phyloP scores from a whole-genome alignment of 768 basidiomycete genomes.

The Termitomyces sp. region DNA sequence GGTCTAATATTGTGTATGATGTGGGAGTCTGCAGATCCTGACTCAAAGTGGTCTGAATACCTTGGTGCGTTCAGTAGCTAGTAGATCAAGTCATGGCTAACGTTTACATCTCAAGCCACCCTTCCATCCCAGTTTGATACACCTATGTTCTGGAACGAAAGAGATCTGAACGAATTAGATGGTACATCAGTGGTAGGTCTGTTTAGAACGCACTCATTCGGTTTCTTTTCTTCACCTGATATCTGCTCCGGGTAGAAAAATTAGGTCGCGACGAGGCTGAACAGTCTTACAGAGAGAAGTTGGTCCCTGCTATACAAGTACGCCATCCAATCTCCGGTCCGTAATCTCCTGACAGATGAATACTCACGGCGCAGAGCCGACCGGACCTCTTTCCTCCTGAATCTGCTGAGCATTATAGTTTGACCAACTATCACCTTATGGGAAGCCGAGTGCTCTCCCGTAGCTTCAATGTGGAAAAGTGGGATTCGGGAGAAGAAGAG shows the following conservation, averaged over 20 bases:
- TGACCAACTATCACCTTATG: constrained; percentile 80
- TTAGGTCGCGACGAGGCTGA: constrained; percentile 85
- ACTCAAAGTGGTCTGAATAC: constrained; percentile 72
- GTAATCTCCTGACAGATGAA: not conserved
- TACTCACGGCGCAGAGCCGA: constrained; percentile 45
- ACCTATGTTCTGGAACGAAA: constrained; percentile 90
- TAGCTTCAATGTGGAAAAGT: constrained; percentile 80
- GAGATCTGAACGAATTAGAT: constrained; percentile 68
- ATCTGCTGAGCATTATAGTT: constrained; percentile 52
- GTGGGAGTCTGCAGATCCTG: constrained; percentile 75
- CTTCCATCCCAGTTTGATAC: constrained; percentile 79
- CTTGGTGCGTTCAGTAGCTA: constrained; percentile 44
- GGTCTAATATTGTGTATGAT: constrained; percentile 92
- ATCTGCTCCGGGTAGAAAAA: constrained; percentile 52
- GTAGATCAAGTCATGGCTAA: not conserved
- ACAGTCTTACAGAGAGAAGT: constrained; percentile 58
- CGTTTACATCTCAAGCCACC: constrained; percentile 36
- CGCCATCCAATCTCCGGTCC: constrained; percentile 15
- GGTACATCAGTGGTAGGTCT: constrained; percentile 88
- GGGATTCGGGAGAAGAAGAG: constrained; percentile 38
- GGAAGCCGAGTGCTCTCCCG: constrained; percentile 91
- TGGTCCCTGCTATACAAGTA: constrained; percentile 73
- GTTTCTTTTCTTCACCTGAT: constrained; percentile 4
- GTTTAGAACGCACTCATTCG: constrained; percentile 24
- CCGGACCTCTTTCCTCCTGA: constrained; percentile 67